Evolutionary conservation across 257 asterid species (phyloP), one percentile per base, ranked within the genome.

Genomic region (Ballota nigra): DNA sequence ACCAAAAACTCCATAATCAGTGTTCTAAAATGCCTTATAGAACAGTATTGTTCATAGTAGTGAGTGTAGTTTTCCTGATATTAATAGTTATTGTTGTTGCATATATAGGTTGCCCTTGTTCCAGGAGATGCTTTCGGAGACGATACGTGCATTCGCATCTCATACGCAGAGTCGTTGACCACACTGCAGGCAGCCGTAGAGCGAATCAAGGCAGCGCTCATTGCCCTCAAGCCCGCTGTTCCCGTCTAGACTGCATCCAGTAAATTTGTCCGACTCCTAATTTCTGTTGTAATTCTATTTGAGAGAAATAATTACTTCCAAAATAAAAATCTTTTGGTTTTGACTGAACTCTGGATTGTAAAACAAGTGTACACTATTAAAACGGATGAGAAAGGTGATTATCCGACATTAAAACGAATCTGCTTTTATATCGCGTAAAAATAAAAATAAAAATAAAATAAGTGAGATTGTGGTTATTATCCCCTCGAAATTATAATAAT

Each of bases 91-190:
- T 56, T 10, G 1, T n/a, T 33, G 22, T 12, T 9, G 76, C 60
- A 9, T 83, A 28, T 2, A 31, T 6, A 92, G 97, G 97, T 92
- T 65, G 98, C 98, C 38, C 92, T 92, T 36, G 96, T 90, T 19
- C 98, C 98, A 0, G 98, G 98, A 6, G 93, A 87, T 69, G 98
- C 98, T 58, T 92, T 92, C 55, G 98, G 98, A 5, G 97, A 92
- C 15, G 98, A 92, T 73, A 88, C 83, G 3, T 90, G 98, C 83
- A 86, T 92, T 45, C 95, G 98, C 3, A 92, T 92, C 80, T 92
- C 97, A 0, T 92, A 92, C 70, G 96, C 98, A 5, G 95, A 77
- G 62, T 85, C 97, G 1, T 85, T 92, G 28, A 58, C 89, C 58
- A 83, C 89, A 7, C 75, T 92, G 73, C 85, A 86, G 83, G 95